These are phyloP conservation scores for Globisporangium sylvaticum DNA, from an alignment of 352 stramenopile species.

Conservation along the genomic window DNA sequence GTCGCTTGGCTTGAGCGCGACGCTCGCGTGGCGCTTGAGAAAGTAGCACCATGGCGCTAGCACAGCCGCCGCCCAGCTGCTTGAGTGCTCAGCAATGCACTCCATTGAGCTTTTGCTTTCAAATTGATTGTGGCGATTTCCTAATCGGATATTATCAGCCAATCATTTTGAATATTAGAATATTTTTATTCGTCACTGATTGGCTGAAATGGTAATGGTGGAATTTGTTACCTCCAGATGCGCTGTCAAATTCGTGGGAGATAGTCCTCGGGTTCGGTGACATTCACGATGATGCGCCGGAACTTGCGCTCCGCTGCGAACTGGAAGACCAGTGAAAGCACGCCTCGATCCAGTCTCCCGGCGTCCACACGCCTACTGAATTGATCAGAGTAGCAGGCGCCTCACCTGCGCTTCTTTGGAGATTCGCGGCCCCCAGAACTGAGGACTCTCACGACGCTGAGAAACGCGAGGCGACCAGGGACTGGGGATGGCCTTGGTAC, in stretches of 20 bases:
- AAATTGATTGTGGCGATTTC: no score
- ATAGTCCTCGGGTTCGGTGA: neutral
- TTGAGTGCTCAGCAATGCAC: neutral
- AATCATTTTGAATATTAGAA: neutral
- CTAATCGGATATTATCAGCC: neutral
- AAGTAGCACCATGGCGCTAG: conserved; percentile 13
- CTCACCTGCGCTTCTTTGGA: neutral
- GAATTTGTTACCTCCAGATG: no score
- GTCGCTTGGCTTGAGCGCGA: neutral
- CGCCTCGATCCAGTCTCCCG: neutral
- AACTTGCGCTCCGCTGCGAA: neutral
- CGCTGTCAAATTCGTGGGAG: neutral
- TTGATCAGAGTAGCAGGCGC: no score
- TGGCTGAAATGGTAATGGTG: neutral
- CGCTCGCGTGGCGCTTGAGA: conserved; percentile 3
- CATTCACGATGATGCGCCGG: neutral
- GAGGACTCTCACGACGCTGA: neutral
- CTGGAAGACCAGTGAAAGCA: neutral
- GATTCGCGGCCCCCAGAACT: neutral
- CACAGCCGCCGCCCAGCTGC: neutral
- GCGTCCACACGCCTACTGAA: neutral
- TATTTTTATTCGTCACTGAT: neutral
- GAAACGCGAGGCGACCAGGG: neutral
- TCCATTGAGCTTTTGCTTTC: neutral
- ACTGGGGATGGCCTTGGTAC: neutral